These are phyloP conservation scores for Boletus smithii DNA, from an alignment of 1,284 basidiomycete genomes.

Conservation along the genomic window DNA sequence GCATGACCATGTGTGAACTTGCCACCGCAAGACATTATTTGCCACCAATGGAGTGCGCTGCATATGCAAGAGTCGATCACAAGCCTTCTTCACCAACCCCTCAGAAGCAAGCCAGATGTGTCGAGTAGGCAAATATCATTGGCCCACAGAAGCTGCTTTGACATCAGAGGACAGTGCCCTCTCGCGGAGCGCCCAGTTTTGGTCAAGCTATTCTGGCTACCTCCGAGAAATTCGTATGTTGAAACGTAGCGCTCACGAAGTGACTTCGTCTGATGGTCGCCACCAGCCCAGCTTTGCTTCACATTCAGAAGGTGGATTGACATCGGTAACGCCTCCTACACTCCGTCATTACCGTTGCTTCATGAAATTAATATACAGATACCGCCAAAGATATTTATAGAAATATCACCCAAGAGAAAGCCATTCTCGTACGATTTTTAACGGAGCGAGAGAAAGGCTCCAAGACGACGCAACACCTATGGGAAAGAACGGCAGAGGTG, in stretches of 20 bases:
- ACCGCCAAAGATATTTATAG: constrained; percentile 62
- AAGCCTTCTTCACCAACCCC: constrained; percentile 6
- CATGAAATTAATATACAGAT: constrained; percentile 40
- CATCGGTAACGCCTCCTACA: constrained; percentile 46
- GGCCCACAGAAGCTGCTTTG: constrained; percentile 2
- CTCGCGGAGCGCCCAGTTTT: constrained; percentile 72
- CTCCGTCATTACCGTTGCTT: constrained; percentile 12
- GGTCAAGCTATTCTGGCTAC: constrained; percentile 81
- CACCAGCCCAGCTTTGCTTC: constrained; percentile 65
- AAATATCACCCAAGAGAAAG: constrained; percentile 60
- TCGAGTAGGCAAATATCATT: constrained; percentile 44
- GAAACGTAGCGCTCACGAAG: constrained; percentile 17
- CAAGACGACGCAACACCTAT: constrained; percentile 26
- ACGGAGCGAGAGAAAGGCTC: constrained; percentile 42
- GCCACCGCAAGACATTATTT: constrained; percentile 64
- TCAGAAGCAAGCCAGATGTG: constrained; percentile 44
- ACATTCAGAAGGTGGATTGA: constrained; percentile 70
- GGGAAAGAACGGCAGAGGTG: constrained; percentile 34
- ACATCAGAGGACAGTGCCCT: constrained; percentile 48
- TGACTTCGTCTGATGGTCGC: constrained; percentile 16
- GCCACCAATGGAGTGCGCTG: constrained; percentile 61
- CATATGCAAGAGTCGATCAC: constrained; percentile 34
- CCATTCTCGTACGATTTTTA: constrained; percentile 48
- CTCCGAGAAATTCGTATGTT: constrained; percentile 68
- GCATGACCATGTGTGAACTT: constrained; percentile 74